Percentiles rank a stretch among this genome's conserved stretches.
phyloP scores from a whole-genome alignment of 768 basidiomycete genomes.

The Auriscalpium microsporum region DNA sequence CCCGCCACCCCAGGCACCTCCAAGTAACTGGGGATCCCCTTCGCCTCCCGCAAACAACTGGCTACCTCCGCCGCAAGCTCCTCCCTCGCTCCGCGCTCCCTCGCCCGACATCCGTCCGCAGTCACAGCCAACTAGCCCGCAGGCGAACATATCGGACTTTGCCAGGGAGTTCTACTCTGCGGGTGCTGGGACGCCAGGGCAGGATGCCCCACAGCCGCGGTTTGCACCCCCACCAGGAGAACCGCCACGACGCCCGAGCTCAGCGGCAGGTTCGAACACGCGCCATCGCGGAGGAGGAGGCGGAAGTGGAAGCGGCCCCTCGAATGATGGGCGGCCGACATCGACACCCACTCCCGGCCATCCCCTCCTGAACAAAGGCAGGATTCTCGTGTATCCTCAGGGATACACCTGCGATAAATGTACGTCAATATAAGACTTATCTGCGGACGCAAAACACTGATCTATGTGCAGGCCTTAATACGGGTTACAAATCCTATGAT shows the following conservation, averaged over 20 bases:
- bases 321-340: constrained; percentile 58
- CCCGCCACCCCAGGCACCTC: constrained; percentile 2
- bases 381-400: constrained; percentile 62
- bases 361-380: constrained; percentile 53
- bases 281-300: not conserved
- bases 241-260: constrained; percentile 14
- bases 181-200: constrained; percentile 22
- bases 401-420: constrained; percentile 61
- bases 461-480: constrained; percentile 49
- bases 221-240: constrained; percentile 27
- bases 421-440: constrained; percentile 23
- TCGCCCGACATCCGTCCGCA: not conserved
- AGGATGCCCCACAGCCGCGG: constrained; percentile 3
- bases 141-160: constrained; percentile 38
- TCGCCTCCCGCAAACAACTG: constrained; percentile 7
- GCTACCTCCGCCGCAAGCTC: constrained; percentile 17
- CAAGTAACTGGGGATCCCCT: not conserved
- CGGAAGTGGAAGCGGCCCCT: constrained; percentile 6
- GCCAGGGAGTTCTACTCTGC: constrained; percentile 56
- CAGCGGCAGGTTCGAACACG: constrained; percentile 4
- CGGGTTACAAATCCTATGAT: constrained; percentile 64
- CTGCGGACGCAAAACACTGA: not conserved
- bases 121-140: constrained; percentile 13
- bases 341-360: constrained; percentile 54
- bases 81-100: constrained; percentile 9